These are phyloP conservation scores for Mycena leptocephala DNA, from an alignment of 768 basidiomycete species.

Conservation along the genomic window DNA sequence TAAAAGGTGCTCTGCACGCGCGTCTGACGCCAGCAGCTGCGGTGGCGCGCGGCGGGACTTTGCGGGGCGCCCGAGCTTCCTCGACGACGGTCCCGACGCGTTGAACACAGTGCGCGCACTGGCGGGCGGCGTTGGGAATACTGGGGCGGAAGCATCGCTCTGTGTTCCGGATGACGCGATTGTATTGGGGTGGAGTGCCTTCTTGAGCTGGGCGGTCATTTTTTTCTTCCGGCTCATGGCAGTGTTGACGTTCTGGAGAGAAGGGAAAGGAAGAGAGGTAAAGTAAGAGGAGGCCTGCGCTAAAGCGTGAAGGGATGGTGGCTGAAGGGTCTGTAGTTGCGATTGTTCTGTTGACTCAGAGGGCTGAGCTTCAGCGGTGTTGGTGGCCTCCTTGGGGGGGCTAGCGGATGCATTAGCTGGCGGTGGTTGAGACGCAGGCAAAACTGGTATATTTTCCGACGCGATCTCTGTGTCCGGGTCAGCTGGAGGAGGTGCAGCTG, in stretches of 20 bases:
- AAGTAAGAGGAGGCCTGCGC: slow-evolving; percentile 43
- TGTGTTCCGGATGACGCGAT: slow-evolving; percentile 20
- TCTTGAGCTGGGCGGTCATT: slow-evolving; percentile 35
- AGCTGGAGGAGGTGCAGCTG: slow-evolving; percentile 39
- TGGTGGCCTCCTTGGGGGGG: background rate
- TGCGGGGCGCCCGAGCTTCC: slow-evolving; percentile 38
- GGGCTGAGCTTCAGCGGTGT: background rate
- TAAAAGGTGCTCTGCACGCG: slow-evolving; percentile 79
- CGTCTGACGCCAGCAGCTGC: slow-evolving; percentile 68
- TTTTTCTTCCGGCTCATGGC: slow-evolving; percentile 46
- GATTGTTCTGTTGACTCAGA: background rate
- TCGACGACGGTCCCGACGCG: slow-evolving; percentile 15
- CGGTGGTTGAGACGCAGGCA: background rate
- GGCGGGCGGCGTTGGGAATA: slow-evolving; percentile 15
- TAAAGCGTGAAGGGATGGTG: slow-evolving; percentile 23
- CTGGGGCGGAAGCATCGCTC: background rate
- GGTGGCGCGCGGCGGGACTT: slow-evolving; percentile 41
- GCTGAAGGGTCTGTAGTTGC: background rate
- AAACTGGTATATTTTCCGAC: background rate
- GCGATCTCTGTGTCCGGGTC: slow-evolving; percentile 32
- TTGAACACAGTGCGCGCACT: slow-evolving; percentile 31
- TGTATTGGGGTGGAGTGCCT: slow-evolving; percentile 31
- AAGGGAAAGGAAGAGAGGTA: slow-evolving; percentile 45
- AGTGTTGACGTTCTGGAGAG: slow-evolving; percentile 35
- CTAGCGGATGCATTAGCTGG: background rate